Evolutionary conservation across 176 grass and related monocot genomes (phyloP), one percentile per base, ranked within the genome.

Genomic region (Panicum miliaceum): DNA sequence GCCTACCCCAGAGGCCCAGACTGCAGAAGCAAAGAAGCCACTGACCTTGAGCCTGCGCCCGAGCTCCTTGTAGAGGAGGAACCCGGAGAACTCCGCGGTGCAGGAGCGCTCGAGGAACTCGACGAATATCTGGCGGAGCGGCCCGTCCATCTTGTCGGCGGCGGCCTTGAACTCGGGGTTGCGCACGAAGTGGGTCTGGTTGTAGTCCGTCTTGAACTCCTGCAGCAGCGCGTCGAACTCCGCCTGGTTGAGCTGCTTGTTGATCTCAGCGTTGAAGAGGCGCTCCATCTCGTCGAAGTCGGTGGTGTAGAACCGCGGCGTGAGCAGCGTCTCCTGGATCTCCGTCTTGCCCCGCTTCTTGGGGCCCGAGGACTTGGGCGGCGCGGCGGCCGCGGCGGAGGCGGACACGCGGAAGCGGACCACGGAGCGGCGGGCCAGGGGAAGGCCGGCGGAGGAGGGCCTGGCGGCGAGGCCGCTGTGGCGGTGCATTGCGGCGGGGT

Each of bases 191-290:
- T 99, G 96, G 2, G 96, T 99, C 93, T 99, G 93, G 85, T 99
- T 99, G 88, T 99, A 96, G 86, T 99, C 96, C 32, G 96, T 99
- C 89, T 99, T 99, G 89, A 99, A 99, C 90, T 98, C 96, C 75
- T 93, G 87, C 69, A 92, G 89, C 89, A 98, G 89, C 82, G 93
- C 93, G 82, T 92, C 93, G 75, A 98, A 98, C 85, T 96, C 93
- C 9, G 73, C 73, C 89, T 99, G 83, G 84, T 99, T 99, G 76
- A 99, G 90, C 82, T 95, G 92, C 89, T 89, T 90, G 89, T 96
- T 99, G 52, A 95, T 95, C 91, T 99, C 93, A 1, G 85, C 81
- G 81, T 96, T 96, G 91, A 99, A 99, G 29, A 96, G 87, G n/a
- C 56, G 80, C 89, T 99, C 96, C 96, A 99, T 99, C 89, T 99